Evolutionary conservation across 768 basidiomycete genomes (phyloP).

Genomic region (Royoungia palumana): DNA sequence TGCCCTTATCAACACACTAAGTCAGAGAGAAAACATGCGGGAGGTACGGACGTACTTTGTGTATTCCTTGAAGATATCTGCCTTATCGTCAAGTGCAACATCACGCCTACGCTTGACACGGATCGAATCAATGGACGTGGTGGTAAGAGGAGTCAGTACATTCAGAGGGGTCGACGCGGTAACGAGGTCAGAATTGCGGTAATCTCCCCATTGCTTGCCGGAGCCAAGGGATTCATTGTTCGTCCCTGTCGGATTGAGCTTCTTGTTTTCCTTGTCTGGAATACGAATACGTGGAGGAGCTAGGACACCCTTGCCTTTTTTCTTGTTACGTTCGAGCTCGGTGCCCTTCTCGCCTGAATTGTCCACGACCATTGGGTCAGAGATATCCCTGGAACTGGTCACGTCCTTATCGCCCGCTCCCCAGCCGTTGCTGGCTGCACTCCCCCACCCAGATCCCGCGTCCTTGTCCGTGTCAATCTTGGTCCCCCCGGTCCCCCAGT

Average conservation of each 20-base stretch:
- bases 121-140: constrained; percentile 17
- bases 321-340: constrained; percentile 4
- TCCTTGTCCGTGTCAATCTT: constrained; percentile 2
- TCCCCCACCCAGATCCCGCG: neutral
- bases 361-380: constrained; percentile 14
- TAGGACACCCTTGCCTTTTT: constrained; percentile 9
- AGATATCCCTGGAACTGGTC: neutral
- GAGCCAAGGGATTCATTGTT: constrained; percentile 19
- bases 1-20: constrained; percentile 11
- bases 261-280: constrained; percentile 14
- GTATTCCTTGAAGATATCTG: constrained; percentile 28
- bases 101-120: constrained; percentile 28
- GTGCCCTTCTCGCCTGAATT: neutral
- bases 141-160: constrained; percentile 11
- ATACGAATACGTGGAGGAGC: constrained; percentile 28
- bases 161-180: constrained; percentile 6
- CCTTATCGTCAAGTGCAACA: constrained; percentile 17
- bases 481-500: constrained; percentile 8
- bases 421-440: neutral
- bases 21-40: neutral
- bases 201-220: constrained; percentile 14
- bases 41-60: constrained; percentile 22
- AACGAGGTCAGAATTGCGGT: constrained; percentile 4
- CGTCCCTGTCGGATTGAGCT: constrained; percentile 19
- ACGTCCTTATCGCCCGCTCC: constrained; percentile 4